Evolutionary conservation across 2,329 filamentous ascomycete species (phyloP).

Genomic region (Hypoxylon sp.): DNA sequence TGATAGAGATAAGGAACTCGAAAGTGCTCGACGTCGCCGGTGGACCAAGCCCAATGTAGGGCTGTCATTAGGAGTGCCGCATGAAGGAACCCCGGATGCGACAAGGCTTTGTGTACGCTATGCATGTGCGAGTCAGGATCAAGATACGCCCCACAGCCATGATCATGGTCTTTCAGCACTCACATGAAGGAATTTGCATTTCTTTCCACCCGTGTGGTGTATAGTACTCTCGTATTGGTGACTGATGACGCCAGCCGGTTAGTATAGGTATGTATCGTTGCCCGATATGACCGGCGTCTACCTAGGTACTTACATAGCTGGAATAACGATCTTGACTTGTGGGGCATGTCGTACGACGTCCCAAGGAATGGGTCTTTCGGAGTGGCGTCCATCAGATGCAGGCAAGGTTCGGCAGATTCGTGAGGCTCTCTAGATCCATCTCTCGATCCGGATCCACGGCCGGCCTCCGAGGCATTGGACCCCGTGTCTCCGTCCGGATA

Average conservation of each 20-base stretch:
- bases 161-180: constrained; percentile 26
- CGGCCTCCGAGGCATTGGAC: constrained; percentile 35
- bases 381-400: constrained; percentile 39
- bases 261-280: constrained; percentile 39
- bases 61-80: constrained; percentile 59
- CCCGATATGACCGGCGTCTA: constrained; percentile 6
- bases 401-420: constrained; percentile 35
- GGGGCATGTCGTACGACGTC: constrained; percentile 50
- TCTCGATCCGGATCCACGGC: constrained; percentile 36
- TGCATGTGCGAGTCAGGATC: constrained; percentile 30
- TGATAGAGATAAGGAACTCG: constrained; percentile 60
- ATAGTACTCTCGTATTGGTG: constrained; percentile 56
- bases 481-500: constrained; percentile 46
- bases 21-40: constrained; percentile 58
- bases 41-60: constrained; percentile 61
- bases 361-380: constrained; percentile 49
- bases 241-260: constrained; percentile 48
- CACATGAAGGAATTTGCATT: constrained; percentile 52
- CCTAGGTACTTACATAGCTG: constrained; percentile 50
- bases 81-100: constrained; percentile 60
- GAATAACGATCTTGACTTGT: constrained; percentile 53
- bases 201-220: constrained; percentile 55
- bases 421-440: constrained; percentile 44
- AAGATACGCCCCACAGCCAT: constrained; percentile 18
- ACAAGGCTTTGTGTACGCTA: constrained; percentile 58